A percentile compares a stretch with the other conserved stretches of the same genome.
phyloP scores from a whole-genome alignment of 2,329 filamentous ascomycete genomes.

The Penicillium freii region DNA sequence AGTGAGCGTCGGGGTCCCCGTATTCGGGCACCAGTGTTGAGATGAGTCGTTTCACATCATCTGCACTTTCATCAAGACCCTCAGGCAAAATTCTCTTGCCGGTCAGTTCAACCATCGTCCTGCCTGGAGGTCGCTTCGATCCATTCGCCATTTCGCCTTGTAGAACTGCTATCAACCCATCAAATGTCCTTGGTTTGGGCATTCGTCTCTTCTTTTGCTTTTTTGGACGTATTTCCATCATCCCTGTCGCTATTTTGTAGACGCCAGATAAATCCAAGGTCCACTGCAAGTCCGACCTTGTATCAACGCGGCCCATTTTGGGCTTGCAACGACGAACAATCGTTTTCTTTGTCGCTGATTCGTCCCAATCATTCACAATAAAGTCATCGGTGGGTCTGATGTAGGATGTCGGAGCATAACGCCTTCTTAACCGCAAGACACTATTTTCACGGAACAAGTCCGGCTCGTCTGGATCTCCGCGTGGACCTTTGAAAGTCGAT shows the following conservation, averaged over 20 bases:
- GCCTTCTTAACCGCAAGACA: slow-evolving; percentile 26
- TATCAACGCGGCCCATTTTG: slow-evolving; percentile 9
- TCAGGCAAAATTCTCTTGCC: slow-evolving; percentile 28
- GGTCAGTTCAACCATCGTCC: slow-evolving; percentile 39
- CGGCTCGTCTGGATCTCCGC: slow-evolving; percentile 11
- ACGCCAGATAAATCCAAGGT: slow-evolving; percentile 26
- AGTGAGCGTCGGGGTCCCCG: slow-evolving; percentile 4
- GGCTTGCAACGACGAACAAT: slow-evolving; percentile 5
- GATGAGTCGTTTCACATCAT: slow-evolving; percentile 30
- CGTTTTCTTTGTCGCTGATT: slow-evolving; percentile 20
- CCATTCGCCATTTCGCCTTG: slow-evolving; percentile 8
- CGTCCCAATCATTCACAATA: slow-evolving; percentile 41
- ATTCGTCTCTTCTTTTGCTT: not conserved
- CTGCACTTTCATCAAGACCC: slow-evolving; percentile 39
- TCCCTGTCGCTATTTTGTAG: slow-evolving; percentile 22
- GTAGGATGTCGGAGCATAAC: slow-evolving; percentile 14
- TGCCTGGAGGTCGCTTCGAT: slow-evolving; percentile 14
- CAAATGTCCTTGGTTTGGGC: slow-evolving; percentile 19
- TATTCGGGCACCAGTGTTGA: slow-evolving; percentile 14
- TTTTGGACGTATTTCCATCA: slow-evolving; percentile 1
- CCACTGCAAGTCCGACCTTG: slow-evolving; percentile 26
- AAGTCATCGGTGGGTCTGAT: slow-evolving; percentile 28
- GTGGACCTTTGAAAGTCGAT: slow-evolving; percentile 30
- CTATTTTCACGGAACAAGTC: slow-evolving; percentile 16
- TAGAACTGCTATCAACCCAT: slow-evolving; percentile 25